These are phyloP conservation scores for Cocos nucifera DNA, from an alignment of 176 grass and related monocot genomes.

Conservation along the genomic window DNA sequence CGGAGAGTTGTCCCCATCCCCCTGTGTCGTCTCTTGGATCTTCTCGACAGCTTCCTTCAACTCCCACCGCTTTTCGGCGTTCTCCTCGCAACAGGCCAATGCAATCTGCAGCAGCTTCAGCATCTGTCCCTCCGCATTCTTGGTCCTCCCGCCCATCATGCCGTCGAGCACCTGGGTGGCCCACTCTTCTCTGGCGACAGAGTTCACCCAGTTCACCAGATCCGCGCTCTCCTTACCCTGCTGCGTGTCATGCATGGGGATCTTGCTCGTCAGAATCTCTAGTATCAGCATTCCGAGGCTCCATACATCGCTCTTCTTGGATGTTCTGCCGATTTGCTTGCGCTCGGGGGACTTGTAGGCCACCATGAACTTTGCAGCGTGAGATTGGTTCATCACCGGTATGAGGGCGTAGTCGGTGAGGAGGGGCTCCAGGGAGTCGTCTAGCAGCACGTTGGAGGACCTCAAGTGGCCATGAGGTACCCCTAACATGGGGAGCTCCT, in stretches of 20 bases:
- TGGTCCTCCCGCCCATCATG: not conserved
- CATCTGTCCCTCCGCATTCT: not conserved
- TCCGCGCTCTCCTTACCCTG: not conserved
- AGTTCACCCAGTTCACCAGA: not conserved
- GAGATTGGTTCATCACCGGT: constrained; percentile 85
- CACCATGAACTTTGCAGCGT: constrained; percentile 66
- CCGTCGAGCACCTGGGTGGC: not conserved
- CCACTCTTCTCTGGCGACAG: not conserved
- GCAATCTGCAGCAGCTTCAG: constrained; percentile 2
- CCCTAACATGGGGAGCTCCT: constrained; percentile 79
- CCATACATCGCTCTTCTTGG: constrained; percentile 97
- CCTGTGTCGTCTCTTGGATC: constrained; percentile 1
- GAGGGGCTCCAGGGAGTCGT: constrained; percentile 38
- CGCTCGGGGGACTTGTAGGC: constrained; percentile 73
- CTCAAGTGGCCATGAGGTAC: constrained; percentile 95
- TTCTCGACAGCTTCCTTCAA: not conserved
- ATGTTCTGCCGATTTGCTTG: constrained; percentile 50
- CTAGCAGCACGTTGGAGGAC: constrained; percentile 73
- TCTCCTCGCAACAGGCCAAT: constrained; percentile 3
- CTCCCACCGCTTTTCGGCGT: constrained; percentile 2
- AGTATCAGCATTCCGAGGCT: constrained; percentile 80
- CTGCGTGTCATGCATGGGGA: not conserved
- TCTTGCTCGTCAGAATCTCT: not conserved
- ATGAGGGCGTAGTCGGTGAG: constrained; percentile 75
- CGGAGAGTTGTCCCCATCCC: too few species aligned